A percentile compares a stretch with the other conserved stretches of the same genome.
phyloP scores from a whole-genome alignment of 441 rosid species.

The Francoa sonchifolia region DNA sequence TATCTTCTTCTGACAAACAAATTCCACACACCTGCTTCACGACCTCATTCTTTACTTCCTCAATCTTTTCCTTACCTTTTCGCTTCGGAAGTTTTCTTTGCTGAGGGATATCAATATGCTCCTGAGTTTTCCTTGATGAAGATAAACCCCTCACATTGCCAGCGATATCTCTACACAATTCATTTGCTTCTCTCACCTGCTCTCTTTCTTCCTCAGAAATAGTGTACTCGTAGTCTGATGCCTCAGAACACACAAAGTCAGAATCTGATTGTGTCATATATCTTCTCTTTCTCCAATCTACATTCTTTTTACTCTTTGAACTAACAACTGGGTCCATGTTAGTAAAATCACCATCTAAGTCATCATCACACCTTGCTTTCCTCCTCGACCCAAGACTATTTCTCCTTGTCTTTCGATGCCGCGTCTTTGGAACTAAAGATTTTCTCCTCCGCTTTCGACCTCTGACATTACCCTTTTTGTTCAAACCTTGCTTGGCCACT shows the following conservation, averaged over 20 bases:
- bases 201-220: slow-evolving; percentile 96
- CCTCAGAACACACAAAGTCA: slow-evolving; percentile 45
- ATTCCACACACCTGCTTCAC: slow-evolving; percentile 77
- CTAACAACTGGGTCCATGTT: slow-evolving; percentile 23
- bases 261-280: slow-evolving; percentile 51
- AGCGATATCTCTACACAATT: slow-evolving; percentile 30
- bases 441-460: slow-evolving; percentile 34
- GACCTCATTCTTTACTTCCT: slow-evolving; percentile 38
- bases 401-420: slow-evolving; percentile 28
- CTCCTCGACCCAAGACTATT: slow-evolving; percentile 30
- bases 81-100: slow-evolving; percentile 28
- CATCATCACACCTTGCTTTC: slow-evolving; percentile 32
- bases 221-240: slow-evolving; percentile 67
- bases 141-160: slow-evolving; percentile 39
- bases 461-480: slow-evolving; percentile 21
- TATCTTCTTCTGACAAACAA: slow-evolving; percentile 90
- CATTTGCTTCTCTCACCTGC: slow-evolving; percentile 62
- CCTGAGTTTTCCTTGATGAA: slow-evolving; percentile 28
- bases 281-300: slow-evolving; percentile 34
- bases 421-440: slow-evolving; percentile 26
- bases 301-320: slow-evolving; percentile 31
- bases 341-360: slow-evolving; percentile 39
- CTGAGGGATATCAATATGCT: slow-evolving; percentile 29
- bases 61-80: slow-evolving; percentile 71
- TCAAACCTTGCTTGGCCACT: slow-evolving; percentile 20